A percentile compares a stretch with the other conserved stretches of the same genome.
Evolutionary conservation across 805 yeast species (phyloP).

Genomic region (Candida maesae): DNA sequence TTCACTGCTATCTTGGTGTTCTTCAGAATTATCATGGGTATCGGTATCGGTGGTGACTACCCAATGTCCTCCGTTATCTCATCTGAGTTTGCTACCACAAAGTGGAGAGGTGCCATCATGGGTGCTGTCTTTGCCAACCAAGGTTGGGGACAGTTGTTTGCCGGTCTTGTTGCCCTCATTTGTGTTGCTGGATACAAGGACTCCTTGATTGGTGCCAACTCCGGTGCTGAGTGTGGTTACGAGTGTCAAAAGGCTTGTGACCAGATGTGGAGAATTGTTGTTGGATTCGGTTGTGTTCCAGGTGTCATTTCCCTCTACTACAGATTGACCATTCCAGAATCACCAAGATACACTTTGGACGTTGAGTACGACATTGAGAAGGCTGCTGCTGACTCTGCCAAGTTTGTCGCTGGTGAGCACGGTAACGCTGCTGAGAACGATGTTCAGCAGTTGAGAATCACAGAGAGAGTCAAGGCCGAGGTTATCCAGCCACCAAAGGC

Average conservation of each 20-base stretch:
- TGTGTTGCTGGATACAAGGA: constrained; percentile 75
- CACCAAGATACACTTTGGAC: constrained; percentile 87
- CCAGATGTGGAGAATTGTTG: constrained; percentile 89
- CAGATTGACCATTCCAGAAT: constrained; percentile 92
- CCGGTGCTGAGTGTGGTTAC: constrained; percentile 57
- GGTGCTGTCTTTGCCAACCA: constrained; percentile 95
- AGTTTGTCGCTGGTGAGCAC: constrained; percentile 44
- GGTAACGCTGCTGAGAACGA: constrained; percentile 47
- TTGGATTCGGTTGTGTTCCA: constrained; percentile 90
- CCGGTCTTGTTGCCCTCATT: constrained; percentile 78
- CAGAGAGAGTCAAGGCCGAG: constrained; percentile 51
- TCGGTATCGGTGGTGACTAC: constrained; percentile 97
- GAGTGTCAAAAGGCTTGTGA: constrained; percentile 76
- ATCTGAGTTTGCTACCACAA: constrained; percentile 88
- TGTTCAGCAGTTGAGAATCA: constrained; percentile 41
- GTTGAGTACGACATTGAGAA: constrained; percentile 55
- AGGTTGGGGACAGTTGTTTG: constrained; percentile 92
- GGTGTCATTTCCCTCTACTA: constrained; percentile 80
- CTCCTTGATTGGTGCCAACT: constrained; percentile 48
- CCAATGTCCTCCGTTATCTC: constrained; percentile 92
- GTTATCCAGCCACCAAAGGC: constrained; percentile 71
- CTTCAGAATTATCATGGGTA: constrained; percentile 86
- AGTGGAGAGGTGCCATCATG: constrained; percentile 98
- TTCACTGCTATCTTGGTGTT: constrained; percentile 72
- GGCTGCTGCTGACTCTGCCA: constrained; percentile 53